Conservation (phyloP, 2,329 filamentous ascomycete genomes). For the Colletotrichum gloeosporioides region DNA sequence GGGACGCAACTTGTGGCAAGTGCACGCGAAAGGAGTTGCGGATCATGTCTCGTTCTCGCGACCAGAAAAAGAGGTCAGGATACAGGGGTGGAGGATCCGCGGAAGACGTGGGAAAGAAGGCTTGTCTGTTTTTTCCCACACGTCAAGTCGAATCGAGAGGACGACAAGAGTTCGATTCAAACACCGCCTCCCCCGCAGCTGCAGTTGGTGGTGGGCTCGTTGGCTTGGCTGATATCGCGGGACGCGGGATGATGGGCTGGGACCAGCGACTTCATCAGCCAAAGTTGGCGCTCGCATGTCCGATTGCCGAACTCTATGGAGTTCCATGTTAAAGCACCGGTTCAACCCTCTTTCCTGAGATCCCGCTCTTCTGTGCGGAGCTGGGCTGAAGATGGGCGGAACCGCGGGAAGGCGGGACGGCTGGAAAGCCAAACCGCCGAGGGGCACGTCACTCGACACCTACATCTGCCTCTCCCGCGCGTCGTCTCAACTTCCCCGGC, state of each 20-base stretch:
- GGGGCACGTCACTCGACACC: background rate
- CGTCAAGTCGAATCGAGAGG: background rate
- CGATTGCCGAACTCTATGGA: background rate
- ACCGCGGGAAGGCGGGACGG: slow-evolving; percentile 7
- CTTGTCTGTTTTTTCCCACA: background rate
- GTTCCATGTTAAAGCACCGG: background rate
- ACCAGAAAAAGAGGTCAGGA: background rate
- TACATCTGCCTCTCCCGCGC: background rate
- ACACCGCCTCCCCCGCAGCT: slow-evolving; percentile 4
- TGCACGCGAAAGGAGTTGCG: slow-evolving; percentile 1
- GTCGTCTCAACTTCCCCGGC: background rate
- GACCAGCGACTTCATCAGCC: background rate
- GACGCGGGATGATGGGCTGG: background rate
- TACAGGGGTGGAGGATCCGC: background rate
- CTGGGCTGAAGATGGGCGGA: background rate
- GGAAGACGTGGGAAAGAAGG: background rate
- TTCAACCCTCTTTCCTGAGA: background rate
- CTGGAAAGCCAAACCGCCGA: background rate
- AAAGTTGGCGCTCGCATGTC: slow-evolving; percentile 11
- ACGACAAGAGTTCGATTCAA: background rate
- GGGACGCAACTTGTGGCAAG: slow-evolving; percentile 1
- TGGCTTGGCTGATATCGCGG: background rate
- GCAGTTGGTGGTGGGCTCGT: background rate
- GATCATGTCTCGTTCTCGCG: background rate
- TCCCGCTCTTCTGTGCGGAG: background rate